These are phyloP conservation scores for Quercus tomentella DNA, from an alignment of 331 rosid species.

Conservation along the genomic window DNA sequence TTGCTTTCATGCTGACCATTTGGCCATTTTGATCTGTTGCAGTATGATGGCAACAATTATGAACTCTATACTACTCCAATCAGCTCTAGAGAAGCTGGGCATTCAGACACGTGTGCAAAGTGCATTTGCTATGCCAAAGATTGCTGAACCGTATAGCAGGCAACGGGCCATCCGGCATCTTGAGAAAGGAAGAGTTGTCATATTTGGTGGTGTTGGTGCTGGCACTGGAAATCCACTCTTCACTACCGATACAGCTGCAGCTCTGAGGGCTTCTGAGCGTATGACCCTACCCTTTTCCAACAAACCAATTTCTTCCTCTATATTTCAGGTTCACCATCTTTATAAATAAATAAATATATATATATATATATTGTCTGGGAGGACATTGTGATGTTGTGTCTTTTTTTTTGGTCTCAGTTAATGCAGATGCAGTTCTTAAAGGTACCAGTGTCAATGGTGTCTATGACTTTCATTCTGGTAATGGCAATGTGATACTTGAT, in stretches of 20 bases:
- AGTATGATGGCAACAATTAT: conserved; percentile 96
- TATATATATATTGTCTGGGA: background rate
- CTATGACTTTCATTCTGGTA: conserved; percentile 78
- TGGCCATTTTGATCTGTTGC: conserved; percentile 16
- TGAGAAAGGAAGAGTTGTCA: conserved; percentile 91
- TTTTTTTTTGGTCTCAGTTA: conserved; percentile 34
- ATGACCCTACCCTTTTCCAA: conserved; percentile 19
- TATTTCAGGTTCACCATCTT: no score
- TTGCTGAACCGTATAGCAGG: conserved; percentile 83
- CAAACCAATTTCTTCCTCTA: no score
- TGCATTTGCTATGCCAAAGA: conserved; percentile 70
- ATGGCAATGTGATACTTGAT: conserved; percentile 73
- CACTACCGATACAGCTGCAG: conserved; percentile 82
- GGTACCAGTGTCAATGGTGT: conserved; percentile 87
- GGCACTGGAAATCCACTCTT: conserved; percentile 76
- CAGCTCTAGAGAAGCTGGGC: conserved; percentile 86
- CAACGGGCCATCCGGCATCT: conserved; percentile 96
- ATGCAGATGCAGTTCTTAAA: conserved; percentile 85
- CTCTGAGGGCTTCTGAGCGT: conserved; percentile 87
- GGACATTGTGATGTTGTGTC: background rate
- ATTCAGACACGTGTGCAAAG: conserved; percentile 85
- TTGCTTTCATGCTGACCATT: conserved; percentile 11
- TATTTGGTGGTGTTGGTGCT: conserved; percentile 89
- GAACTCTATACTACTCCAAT: conserved; percentile 85
- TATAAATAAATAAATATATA: no score